Base-by-base conservation (phyloP, 176 grass and related monocot genomes). In the Raddia guianensis region DNA sequence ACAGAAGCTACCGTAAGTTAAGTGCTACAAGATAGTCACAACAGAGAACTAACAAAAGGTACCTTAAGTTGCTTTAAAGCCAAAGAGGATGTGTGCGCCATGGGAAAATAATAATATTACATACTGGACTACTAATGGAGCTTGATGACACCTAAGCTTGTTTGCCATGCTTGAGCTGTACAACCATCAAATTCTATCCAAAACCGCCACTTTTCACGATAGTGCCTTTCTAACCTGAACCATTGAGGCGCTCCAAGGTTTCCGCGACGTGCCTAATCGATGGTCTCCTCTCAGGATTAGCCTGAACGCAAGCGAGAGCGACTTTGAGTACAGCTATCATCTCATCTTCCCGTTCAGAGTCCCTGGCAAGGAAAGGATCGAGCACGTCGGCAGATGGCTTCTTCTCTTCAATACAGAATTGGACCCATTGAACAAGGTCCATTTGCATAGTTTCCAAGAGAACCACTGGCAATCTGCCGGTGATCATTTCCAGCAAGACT, bases 391-490 rank as follows among this genome's bases (percentile, higher is more conserved):
- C 75, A 9, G 91, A 91, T 0, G 90, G 86, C 72, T 91, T 98
- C 86, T 95, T 93, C 63, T 93, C 91, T 67, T 95, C 84, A 20
- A 98, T 98, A 70, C 90, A 98, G 43, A 95, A 86, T 35, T 93
- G 90, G 16, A 98, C 86, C 95, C 95, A 95, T 34, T 83, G 89
- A 37, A 95, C 95, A 50, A 98, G 78, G 77, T 93, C 92, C 90
- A 95, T 95, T 80, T 93, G 89, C 81, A 82, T 72, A 53, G 92
- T 93, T 68, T 98, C 92, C 79, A 95, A 73, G 48, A 95, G 83
- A 73, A 87, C 63, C 9, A 78, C 5, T 9, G 92, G 92, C 0
- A 88, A 90, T 66, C 74, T 86, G 50, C 92, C 90, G 0, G 95
- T 87, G 10, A 98, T 91, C 81, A 98, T 82, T 89, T 95, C 95